Conservation (phyloP, 345 rosid species). For the Aurinia saxatilis region DNA sequence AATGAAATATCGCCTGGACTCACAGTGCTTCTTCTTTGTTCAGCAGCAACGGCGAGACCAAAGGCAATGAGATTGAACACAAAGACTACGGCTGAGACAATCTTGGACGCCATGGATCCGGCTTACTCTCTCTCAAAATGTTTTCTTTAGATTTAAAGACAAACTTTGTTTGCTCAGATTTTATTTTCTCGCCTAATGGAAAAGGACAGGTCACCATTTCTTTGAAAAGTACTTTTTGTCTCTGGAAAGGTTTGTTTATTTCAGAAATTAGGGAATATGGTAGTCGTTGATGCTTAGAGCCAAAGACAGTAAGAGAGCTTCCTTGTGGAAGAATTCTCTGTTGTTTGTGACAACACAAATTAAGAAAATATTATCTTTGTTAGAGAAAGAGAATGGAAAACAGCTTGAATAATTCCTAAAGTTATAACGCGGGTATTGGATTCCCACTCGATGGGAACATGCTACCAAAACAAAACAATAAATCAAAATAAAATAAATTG, state of each 20-base stretch:
- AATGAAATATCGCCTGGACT: too few relatives aligned
- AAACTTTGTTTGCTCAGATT: constrained; percentile 20
- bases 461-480: neutral
- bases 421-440: constrained; percentile 14
- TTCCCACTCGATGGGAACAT: constrained; percentile 16
- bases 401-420: constrained; percentile 21
- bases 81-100: constrained; percentile 54
- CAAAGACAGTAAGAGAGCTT: constrained; percentile 8
- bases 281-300: constrained; percentile 1
- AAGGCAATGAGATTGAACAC: constrained; percentile 82
- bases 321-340: constrained; percentile 1
- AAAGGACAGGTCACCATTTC: constrained; percentile 35
- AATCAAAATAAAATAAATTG: neutral
- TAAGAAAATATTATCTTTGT: neutral
- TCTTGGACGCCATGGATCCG: constrained; percentile 73
- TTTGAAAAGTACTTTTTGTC: neutral
- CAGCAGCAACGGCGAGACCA: constrained; percentile 93
- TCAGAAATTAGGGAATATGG: neutral
- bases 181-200: constrained; percentile 26
- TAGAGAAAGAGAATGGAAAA: too few relatives aligned
- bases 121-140: constrained; percentile 8
- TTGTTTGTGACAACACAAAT: neutral
- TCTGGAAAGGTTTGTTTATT: too few relatives aligned
- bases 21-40: constrained; percentile 94
- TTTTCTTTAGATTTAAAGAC: constrained; percentile 14